Evolutionary conservation across 768 basidiomycete species (phyloP), one percentile per base, ranked within the genome.

Genomic region (Xerocomellus amylosporus): DNA sequence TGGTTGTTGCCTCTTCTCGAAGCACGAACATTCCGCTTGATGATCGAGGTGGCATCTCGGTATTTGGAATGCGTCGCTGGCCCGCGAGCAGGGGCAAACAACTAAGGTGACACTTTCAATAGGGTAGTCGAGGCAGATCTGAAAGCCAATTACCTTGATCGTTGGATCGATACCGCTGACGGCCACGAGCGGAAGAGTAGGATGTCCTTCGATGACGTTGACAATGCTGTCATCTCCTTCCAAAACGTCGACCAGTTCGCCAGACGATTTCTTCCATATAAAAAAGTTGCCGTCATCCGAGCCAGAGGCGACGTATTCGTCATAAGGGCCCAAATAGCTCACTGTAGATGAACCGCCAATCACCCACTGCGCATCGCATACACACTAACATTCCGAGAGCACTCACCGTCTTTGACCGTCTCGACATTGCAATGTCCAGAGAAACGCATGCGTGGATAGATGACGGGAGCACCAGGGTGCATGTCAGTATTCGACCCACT

Each of bases 231-330:
- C 77, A 61, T 96, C 93, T 34, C 92, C 93, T 74, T 94, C 90
- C 60, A 90, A 84, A 42, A 96, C 84, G 14, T 87, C 89, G 50
- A 83, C 81, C 10, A 94, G 69, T 13, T 69, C 69, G 0, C 84
- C 86, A 15, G 79, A 79, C 17, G 72, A 68, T 64, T 94, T 94
- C 55, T 82, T 75, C 93, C 93, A 96, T 14, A 94, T 75, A 67
- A 96, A 96, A 69, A 88, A 86, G 65, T 90, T 85, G 1, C 89
- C 89, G 58, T 93, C 91, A 63, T 96, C 93, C 5, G 88, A 91
- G 8, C 93, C 93, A 22, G 90, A 92, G 13, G 82, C 77, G 20
- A 95, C 80, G 53, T 79, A 89, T 69, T 94, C 88, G 49, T 92
- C 87, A 40, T 72, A 71, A 7, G 87, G 84, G 0, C 93, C 93